Evolutionary conservation across 2,329 filamentous ascomycete genomes (phyloP).

Genomic region (Apiospora phragmitis): DNA sequence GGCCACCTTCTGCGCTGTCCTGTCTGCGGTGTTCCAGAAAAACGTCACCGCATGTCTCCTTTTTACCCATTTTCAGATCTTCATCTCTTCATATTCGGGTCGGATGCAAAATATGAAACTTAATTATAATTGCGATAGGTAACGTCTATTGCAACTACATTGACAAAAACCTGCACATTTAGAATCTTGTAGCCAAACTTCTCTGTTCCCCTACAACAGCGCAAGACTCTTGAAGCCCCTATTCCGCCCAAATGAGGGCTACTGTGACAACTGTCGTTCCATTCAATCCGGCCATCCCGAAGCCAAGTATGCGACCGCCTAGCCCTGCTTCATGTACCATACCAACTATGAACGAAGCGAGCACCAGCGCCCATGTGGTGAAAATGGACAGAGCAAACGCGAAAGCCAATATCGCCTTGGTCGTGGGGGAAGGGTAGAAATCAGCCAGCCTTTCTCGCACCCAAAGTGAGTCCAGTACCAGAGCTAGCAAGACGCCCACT

Average conservation of each 20-base stretch:
- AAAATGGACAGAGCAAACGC: too few relatives aligned
- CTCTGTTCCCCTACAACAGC: too few relatives aligned
- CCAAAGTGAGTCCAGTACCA: too few relatives aligned
- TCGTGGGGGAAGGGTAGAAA: too few relatives aligned
- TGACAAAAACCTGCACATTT: too few relatives aligned
- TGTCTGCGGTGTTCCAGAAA: not conserved
- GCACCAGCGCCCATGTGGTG: too few relatives aligned
- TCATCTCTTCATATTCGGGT: not conserved
- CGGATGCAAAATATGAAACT: not conserved
- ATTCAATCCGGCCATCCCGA: not conserved
- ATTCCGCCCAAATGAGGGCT: not conserved
- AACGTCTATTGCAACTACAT: too few relatives aligned
- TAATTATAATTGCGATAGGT: not conserved
- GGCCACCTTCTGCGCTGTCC: not conserved
- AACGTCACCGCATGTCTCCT: not conserved
- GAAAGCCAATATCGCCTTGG: too few relatives aligned
- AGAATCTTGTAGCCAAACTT: too few relatives aligned
- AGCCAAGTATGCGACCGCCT: not conserved
- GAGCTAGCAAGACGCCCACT: too few relatives aligned
- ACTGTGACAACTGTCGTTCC: not conserved
- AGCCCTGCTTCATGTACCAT: not conserved
- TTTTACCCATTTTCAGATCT: not conserved
- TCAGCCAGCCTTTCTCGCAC: too few relatives aligned
- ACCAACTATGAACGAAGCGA: not conserved
- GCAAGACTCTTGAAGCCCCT: not conserved